Percentiles rank a stretch among this genome's conserved stretches.
These are phyloP conservation scores for Pseudogymnoascus sp. DNA, from an alignment of 2,329 filamentous ascomycete species.

Conservation along the genomic window DNA sequence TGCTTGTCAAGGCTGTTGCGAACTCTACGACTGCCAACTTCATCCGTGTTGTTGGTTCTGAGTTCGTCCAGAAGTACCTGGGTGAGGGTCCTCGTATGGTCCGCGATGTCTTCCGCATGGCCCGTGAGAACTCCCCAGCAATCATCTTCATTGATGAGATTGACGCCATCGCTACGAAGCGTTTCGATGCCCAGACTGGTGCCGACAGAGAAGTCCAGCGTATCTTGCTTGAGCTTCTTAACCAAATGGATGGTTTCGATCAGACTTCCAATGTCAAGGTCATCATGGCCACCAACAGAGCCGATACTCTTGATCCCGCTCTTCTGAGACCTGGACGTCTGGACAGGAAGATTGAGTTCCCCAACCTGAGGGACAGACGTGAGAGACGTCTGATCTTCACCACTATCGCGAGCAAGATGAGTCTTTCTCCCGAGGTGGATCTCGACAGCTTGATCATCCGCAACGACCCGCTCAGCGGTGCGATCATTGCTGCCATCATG, in stretches of 20 bases:
- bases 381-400: conserved; percentile 94
- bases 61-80: conserved; percentile 98
- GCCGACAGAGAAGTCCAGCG: conserved; percentile 97
- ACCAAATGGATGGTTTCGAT: conserved; percentile 99
- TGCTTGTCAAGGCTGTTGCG: conserved; percentile 96
- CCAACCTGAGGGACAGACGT: conserved; percentile 83
- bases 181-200: conserved; percentile 97
- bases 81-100: conserved; percentile 98
- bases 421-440: conserved; percentile 89
- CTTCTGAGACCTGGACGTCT: conserved; percentile 89
- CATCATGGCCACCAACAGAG: conserved; percentile 99
- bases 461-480: conserved; percentile 90
- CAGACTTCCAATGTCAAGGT: conserved; percentile 99
- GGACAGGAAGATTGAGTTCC: conserved; percentile 98
- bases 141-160: conserved; percentile 99
- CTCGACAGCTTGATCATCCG: conserved; percentile 92
- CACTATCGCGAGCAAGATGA: conserved; percentile 98
- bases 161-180: conserved; percentile 96
- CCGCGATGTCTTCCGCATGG: conserved; percentile 98
- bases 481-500: conserved; percentile 98
- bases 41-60: conserved; percentile 94
- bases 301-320: conserved; percentile 92
- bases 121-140: conserved; percentile 90
- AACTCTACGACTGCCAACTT: conserved; percentile 98
- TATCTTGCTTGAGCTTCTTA: conserved; percentile 92